These are phyloP conservation scores for Gossypium arboreum DNA, from an alignment of 345 rosid species.

Conservation along the genomic window DNA sequence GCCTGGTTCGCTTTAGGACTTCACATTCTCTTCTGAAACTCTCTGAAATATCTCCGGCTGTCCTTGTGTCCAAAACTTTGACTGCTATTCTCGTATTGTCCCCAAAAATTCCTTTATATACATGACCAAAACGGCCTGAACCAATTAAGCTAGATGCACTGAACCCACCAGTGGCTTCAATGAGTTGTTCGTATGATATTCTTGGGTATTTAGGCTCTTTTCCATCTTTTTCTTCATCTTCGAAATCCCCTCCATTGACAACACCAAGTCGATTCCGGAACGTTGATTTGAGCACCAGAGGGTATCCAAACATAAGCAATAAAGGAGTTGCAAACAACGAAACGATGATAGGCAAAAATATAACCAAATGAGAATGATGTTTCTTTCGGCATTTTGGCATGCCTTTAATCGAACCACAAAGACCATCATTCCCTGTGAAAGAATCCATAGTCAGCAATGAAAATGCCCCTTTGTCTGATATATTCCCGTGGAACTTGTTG, in stretches of 20 bases:
- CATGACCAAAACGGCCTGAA: slow-evolving; percentile 80
- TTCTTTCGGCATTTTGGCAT: slow-evolving; percentile 59
- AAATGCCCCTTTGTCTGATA: slow-evolving; percentile 63
- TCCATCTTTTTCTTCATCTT: slow-evolving; percentile 48
- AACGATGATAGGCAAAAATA: slow-evolving; percentile 46
- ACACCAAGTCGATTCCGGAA: slow-evolving; percentile 31
- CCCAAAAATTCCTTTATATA: slow-evolving; percentile 72
- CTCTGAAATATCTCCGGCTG: slow-evolving; percentile 42
- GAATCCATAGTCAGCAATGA: slow-evolving; percentile 53
- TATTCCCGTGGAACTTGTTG: slow-evolving; percentile 63
- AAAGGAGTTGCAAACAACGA: slow-evolving; percentile 44
- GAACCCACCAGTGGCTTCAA: slow-evolving; percentile 79
- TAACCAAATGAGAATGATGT: slow-evolving; percentile 29
- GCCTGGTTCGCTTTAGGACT: slow-evolving; percentile 68
- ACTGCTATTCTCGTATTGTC: slow-evolving; percentile 77
- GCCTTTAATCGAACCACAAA: slow-evolving; percentile 76
- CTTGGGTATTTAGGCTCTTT: slow-evolving; percentile 52
- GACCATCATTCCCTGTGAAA: slow-evolving; percentile 58
- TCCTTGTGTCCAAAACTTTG: slow-evolving; percentile 61
- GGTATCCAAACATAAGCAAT: slow-evolving; percentile 46
- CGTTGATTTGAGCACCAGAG: slow-evolving; percentile 39
- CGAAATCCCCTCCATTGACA: slow-evolving; percentile 34
- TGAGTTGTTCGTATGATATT: slow-evolving; percentile 64
- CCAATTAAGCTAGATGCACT: slow-evolving; percentile 65
- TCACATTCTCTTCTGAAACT: slow-evolving; percentile 85